phyloP scores from a whole-genome alignment of 441 rosid genomes.

The Pelargonium myrrhifolium region DNA sequence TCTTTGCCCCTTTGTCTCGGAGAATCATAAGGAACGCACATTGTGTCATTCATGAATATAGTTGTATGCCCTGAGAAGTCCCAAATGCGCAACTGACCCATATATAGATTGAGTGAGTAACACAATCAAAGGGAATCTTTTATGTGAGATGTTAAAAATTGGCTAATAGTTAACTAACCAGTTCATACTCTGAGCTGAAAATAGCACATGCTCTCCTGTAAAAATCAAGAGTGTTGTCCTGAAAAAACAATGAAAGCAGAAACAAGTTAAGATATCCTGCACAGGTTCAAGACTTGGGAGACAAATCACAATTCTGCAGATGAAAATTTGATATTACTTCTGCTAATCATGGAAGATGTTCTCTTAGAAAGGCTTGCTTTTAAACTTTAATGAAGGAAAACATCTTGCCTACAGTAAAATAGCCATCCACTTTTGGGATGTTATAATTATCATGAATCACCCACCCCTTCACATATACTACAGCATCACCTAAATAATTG shows the following conservation, averaged over 20 bases:
- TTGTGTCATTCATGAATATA: conserved; percentile 41
- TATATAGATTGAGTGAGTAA: conserved; percentile 17
- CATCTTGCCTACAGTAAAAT: background rate
- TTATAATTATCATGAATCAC: background rate
- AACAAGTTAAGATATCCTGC: conserved; percentile 3
- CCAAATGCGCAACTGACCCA: conserved; percentile 59
- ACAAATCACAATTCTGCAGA: background rate
- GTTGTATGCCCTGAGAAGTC: conserved; percentile 65
- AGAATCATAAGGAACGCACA: conserved; percentile 34
- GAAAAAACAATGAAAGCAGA: conserved; percentile 9
- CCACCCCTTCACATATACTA: background rate
- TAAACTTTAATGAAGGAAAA: background rate
- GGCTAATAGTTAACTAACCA: conserved; percentile 34
- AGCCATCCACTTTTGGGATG: background rate
- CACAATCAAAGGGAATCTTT: conserved; percentile 12
- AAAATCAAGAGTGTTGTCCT: conserved; percentile 63
- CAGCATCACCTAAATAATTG: background rate
- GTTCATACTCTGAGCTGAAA: conserved; percentile 54
- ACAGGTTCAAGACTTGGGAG: background rate
- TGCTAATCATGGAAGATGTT: no score
- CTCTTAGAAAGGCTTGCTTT: no score
- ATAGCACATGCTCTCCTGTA: conserved; percentile 73
- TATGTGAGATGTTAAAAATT: conserved; percentile 5
- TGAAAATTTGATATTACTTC: no score
- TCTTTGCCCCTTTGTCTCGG: conserved; percentile 50